A percentile compares a stretch with the other conserved stretches of the same genome.
phyloP scores from a whole-genome alignment of 2,329 filamentous ascomycete species.

The Pseudogymnoascus pannorum region DNA sequence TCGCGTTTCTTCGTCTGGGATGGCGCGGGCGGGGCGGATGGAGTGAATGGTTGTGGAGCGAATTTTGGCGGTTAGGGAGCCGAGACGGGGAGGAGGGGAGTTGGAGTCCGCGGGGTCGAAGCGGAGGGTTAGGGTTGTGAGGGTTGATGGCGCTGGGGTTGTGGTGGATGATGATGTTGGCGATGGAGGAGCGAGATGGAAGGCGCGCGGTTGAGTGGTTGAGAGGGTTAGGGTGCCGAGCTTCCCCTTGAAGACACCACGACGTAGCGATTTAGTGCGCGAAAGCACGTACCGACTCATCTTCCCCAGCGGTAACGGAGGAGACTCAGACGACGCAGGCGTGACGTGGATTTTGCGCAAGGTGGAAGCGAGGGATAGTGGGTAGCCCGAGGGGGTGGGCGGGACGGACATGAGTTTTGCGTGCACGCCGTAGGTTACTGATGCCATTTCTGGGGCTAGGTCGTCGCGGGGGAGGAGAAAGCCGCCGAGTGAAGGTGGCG shows the following conservation, averaged over 20 bases:
- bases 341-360: constrained; percentile 22
- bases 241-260: constrained; percentile 29
- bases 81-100: constrained; percentile 26
- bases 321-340: constrained; percentile 24
- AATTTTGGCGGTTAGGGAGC: constrained; percentile 26
- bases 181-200: constrained; percentile 21
- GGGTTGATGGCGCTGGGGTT: constrained; percentile 18
- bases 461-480: constrained; percentile 21
- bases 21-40: constrained; percentile 15
- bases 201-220: constrained; percentile 24
- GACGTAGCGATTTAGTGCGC: constrained; percentile 25
- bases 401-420: constrained; percentile 20
- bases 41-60: constrained; percentile 24
- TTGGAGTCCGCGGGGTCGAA: constrained; percentile 24
- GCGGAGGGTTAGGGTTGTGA: constrained; percentile 25
- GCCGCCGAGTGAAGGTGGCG: constrained; percentile 26
- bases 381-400: neutral
- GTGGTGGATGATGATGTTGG: neutral
- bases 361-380: neutral
- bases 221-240: constrained; percentile 28
- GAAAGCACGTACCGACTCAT: constrained; percentile 21
- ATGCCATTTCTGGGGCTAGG: constrained; percentile 26
- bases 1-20: constrained; percentile 19
- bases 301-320: constrained; percentile 23
- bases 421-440: constrained; percentile 24